phyloP scores from a whole-genome alignment of 441 rosid genomes.

The Lepidium campestre region DNA sequence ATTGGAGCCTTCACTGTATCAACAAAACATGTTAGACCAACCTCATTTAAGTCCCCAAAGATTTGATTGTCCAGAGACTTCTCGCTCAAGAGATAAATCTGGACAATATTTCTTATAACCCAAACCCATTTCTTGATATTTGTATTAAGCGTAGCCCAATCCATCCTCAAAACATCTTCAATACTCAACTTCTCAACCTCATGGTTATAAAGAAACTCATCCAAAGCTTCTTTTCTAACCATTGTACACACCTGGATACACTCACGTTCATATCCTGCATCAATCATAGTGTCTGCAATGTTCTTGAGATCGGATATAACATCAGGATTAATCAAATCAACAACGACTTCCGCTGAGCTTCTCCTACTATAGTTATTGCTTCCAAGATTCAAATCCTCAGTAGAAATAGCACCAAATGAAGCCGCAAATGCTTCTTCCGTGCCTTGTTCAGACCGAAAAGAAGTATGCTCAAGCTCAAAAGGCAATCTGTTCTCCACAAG shows the following conservation, averaged over 20 bases:
- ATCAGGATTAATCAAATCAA: constrained; percentile 68
- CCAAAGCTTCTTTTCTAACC: constrained; percentile 68
- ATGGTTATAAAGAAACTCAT: constrained; percentile 61
- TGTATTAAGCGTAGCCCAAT: constrained; percentile 61
- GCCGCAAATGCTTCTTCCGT: constrained; percentile 37
- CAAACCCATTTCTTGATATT: constrained; percentile 84
- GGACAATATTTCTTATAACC: constrained; percentile 58
- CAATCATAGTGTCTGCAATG: constrained; percentile 63
- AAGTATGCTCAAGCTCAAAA: constrained; percentile 59
- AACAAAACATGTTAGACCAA: constrained; percentile 42
- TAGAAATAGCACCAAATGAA: constrained; percentile 58
- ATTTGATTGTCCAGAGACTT: constrained; percentile 57
- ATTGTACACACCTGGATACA: constrained; percentile 62
- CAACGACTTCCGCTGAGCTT: constrained; percentile 37
- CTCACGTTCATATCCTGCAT: constrained; percentile 60
- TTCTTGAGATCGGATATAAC: constrained; percentile 58
- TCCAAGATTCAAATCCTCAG: constrained; percentile 50
- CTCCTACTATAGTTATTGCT: constrained; percentile 46
- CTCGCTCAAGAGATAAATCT: constrained; percentile 67
- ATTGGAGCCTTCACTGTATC: constrained; percentile 72
- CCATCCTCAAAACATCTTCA: constrained; percentile 81
- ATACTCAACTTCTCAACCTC: constrained; percentile 81
- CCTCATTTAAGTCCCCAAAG: constrained; percentile 43
- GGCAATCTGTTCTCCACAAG: constrained; percentile 62
- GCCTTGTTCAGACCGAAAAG: constrained; percentile 59